Base-by-base conservation (phyloP, 2,329 filamentous ascomycete genomes). In the Diaporthe australafricana region DNA sequence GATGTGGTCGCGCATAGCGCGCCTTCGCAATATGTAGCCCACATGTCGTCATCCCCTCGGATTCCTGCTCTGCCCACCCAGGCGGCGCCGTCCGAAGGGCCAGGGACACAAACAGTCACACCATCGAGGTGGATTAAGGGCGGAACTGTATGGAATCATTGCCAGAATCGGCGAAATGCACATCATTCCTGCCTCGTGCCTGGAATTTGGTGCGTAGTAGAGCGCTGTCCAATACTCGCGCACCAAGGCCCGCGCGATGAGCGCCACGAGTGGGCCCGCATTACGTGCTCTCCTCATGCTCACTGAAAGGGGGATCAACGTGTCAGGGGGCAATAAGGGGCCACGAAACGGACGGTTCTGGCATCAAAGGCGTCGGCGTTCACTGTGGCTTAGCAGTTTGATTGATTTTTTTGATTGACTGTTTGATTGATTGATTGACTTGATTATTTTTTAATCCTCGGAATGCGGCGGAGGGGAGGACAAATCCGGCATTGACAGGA, bases 251-350 rank as follows among this genome's bases (percentile, higher is more conserved):
- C 56, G 68, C 27, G 47, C 60, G 32, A 72, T 45, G 69, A 27
- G 53, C 45, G 9, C 3, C 56, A 20, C 14, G 32, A 63, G 71
- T 56, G 71, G 69, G 70, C 42, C 57, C 27, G 20, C 5, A 53
- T 73, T 66, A 70, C 72, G 70, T 73, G 72, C 70, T 72, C n/a
- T 14, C 27, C 45, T 53, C 45, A 35, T 48, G 30, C 27, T 66
- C n/a, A 32, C 25, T 25, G 42, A 47, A 48, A 32, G 52, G 62
- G 63, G 40, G 45, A 53, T 63, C 60, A 25, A 38, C 45, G 30
- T 42, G 35, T 48, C 57, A 48, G 27, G 47, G 53, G 20, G 38
- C 32, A 47, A 62, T 35, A 52, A 27, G 70, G 67, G 70, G 65
- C 42, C 14, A 38, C 30, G 14, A 50, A 32, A 5, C 45, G 35